Evolutionary conservation across 768 basidiomycete species (phyloP).

Genomic region (Trametes cinnabarina): DNA sequence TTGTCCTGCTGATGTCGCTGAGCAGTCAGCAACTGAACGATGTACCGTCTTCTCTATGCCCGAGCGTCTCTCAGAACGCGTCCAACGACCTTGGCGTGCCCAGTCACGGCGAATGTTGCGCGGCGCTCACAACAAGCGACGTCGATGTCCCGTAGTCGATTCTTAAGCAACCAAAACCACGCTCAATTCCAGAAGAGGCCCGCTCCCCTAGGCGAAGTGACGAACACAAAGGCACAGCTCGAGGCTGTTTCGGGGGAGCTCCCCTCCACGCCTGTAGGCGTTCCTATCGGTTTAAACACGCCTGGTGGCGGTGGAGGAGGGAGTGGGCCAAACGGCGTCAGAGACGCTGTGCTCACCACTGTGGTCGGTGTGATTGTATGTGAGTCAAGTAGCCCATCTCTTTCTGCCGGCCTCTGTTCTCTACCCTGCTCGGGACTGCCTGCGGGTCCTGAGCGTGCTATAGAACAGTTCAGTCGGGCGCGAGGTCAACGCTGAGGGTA

Average conservation of each 20-base stretch:
- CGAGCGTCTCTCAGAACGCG: too few species aligned
- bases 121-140: too few species aligned
- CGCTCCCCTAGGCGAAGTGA: neutral
- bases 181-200: neutral
- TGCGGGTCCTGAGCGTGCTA: too few species aligned
- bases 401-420: too few species aligned
- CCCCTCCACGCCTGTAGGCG: constrained; percentile 15
- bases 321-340: constrained; percentile 13
- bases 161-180: neutral
- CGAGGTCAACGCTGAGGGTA: too few species aligned
- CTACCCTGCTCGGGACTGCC: too few species aligned
- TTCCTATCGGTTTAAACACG: constrained; percentile 6
- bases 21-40: neutral
- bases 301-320: constrained; percentile 8
- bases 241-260: constrained; percentile 16
- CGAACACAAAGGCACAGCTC: neutral
- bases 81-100: neutral
- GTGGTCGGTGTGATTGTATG: constrained; percentile 61
- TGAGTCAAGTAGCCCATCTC: too few species aligned
- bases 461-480: too few species aligned
- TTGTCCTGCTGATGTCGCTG: too few species aligned
- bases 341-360: constrained; percentile 57
- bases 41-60: neutral
- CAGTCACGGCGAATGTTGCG: neutral
- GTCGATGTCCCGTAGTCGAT: neutral